A percentile compares a stretch with the other conserved stretches of the same genome.
phyloP scores from a whole-genome alignment of 2,329 filamentous ascomycete species.

The Diatrype stigma region DNA sequence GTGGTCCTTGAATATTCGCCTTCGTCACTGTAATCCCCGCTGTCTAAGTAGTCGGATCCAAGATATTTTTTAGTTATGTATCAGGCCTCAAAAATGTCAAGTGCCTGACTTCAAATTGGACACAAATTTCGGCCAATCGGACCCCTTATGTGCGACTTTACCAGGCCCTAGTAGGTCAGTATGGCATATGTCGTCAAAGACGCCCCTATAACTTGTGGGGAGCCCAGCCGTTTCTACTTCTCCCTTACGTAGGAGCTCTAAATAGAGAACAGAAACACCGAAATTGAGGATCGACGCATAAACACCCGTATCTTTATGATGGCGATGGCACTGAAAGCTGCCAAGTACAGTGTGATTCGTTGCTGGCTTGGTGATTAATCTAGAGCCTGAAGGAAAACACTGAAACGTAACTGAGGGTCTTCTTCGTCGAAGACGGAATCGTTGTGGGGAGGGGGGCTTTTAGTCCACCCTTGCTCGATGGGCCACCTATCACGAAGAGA shows the following conservation, averaged over 20 bases:
- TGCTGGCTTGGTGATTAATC: conserved; percentile 20
- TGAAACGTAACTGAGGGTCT: conserved; percentile 17
- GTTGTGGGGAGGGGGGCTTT: conserved; percentile 23
- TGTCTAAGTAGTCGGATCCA: background rate
- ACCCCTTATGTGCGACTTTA: conserved; percentile 14
- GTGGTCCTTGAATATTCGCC: background rate
- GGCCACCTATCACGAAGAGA: conserved; percentile 22
- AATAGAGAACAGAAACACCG: background rate
- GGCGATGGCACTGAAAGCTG: conserved; percentile 14
- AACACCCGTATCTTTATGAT: conserved; percentile 7
- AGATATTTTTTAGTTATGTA: background rate
- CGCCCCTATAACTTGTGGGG: conserved; percentile 13
- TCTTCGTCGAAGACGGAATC: conserved; percentile 18
- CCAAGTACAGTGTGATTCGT: conserved; percentile 11
- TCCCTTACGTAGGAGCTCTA: conserved; percentile 7
- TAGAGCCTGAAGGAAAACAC: conserved; percentile 19
- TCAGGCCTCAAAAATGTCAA: background rate
- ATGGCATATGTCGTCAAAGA: conserved; percentile 9
- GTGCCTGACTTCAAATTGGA: background rate
- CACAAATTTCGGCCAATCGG: conserved; percentile 13
- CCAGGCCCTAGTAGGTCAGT: conserved; percentile 17
- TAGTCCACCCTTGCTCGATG: conserved; percentile 21
- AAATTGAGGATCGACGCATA: background rate
- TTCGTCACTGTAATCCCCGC: background rate
- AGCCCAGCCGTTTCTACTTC: conserved; percentile 17